Percentiles rank a stretch among this genome's conserved stretches.
These are phyloP conservation scores for Cynanchum wilfordii DNA, from an alignment of 257 asterid genomes.

Conservation along the genomic window DNA sequence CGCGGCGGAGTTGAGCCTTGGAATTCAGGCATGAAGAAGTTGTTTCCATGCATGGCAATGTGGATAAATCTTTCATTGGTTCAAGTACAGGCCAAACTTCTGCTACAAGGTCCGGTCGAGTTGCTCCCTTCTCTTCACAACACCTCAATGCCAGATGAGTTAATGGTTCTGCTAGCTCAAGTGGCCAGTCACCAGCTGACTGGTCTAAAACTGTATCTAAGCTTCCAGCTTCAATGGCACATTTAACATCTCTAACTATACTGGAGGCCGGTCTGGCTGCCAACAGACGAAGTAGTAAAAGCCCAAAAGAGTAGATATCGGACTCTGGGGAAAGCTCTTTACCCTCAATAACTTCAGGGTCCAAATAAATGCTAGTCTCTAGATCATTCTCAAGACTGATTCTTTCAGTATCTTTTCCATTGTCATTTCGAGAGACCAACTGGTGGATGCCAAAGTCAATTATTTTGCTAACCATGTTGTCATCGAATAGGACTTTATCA, in stretches of 20 bases:
- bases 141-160: conserved; percentile 67
- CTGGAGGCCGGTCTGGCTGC: conserved; percentile 57
- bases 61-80: conserved; percentile 49
- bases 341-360: conserved; percentile 42
- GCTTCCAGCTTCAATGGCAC: conserved; percentile 61
- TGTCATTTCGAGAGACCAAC: conserved; percentile 36
- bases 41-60: conserved; percentile 21
- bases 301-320: conserved; percentile 77
- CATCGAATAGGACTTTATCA: conserved; percentile 60
- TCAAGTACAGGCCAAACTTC: conserved; percentile 54
- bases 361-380: conserved; percentile 42
- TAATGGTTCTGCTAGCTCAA: conserved; percentile 38
- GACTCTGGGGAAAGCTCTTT: conserved; percentile 56
- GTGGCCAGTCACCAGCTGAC: conserved; percentile 93
- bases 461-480: conserved; percentile 59
- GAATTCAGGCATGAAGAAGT: conserved; percentile 29
- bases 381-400: conserved; percentile 24
- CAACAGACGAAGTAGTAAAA: conserved; percentile 54
- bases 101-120: conserved; percentile 57
- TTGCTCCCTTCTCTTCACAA: conserved; percentile 42
- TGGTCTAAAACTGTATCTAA: conserved; percentile 48
- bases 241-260: conserved; percentile 56
- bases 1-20: conserved; percentile 37
- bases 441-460: conserved; percentile 51
- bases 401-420: conserved; percentile 13